Base-by-base conservation (phyloP, 768 basidiomycete species). In the Suillus decipiens region DNA sequence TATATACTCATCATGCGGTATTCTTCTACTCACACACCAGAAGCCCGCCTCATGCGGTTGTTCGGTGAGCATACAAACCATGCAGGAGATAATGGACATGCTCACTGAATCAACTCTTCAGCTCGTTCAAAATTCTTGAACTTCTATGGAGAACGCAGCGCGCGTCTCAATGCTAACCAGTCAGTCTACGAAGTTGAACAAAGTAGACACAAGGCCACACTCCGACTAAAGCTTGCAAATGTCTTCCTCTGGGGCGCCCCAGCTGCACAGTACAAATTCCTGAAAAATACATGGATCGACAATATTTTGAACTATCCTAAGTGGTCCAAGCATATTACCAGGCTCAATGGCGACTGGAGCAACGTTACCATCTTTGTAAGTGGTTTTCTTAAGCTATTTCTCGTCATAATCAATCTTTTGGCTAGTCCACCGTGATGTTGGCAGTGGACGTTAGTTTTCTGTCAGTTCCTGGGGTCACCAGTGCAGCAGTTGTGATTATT, bases 361-460 rank as follows among this genome's bases (percentile, higher is more conserved):
- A 61, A 57, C 10, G 51, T 61, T 41, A 41, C 60, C 2, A 61
- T 61, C 60, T 61, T 57, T 19, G 60, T 59, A 22, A 36, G 60
- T 43, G 6, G 24, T 17, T 24, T 24, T 53, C 28, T 37, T 3
- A 0, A 28, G 5, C 1, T 17, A 22, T 39, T 42, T 10, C 4
- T 22, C 22, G 43, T 17, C 17, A 19, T 41, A 3, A 31, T 57
- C 6, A 31, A 57, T 17, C 36, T 19, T 24, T 53, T 12, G 11
- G 19, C 39, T 2, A 85, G 84, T 78, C 77, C 4, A 82, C 81
- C 0, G 82, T 86, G 19, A 70, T 86, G 47, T 70, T 86, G 8
- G 80, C 79, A 17, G 82, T 82, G 1, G 83, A 85, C 59, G 79
- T 87, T 1, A 80, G 80, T 0, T 84, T 86, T 65, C 69, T 87